These are phyloP conservation scores for Talaromyces albobiverticillius DNA, from an alignment of 2,329 filamentous ascomycete genomes.

Conservation along the genomic window DNA sequence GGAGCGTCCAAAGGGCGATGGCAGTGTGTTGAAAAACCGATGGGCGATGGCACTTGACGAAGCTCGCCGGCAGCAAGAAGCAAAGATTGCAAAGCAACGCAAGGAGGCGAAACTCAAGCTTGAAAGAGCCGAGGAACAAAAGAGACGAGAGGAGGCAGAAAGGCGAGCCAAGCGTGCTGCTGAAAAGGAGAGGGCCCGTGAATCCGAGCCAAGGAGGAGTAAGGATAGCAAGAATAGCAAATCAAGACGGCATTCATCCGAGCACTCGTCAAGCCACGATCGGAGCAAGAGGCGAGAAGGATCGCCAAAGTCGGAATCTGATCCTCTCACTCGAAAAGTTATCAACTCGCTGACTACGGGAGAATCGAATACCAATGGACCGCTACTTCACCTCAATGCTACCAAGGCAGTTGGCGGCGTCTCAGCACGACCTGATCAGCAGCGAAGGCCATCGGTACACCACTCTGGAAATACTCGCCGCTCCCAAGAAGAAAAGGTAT, in stretches of 20 bases:
- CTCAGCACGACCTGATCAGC: slow-evolving; percentile 6
- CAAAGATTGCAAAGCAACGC: slow-evolving; percentile 29
- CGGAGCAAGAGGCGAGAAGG: slow-evolving; percentile 21
- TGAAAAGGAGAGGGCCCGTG: slow-evolving; percentile 17
- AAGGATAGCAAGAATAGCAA: slow-evolving; percentile 11
- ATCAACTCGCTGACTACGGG: slow-evolving; percentile 38
- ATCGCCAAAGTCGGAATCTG: slow-evolving; percentile 23
- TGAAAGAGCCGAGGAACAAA: slow-evolving; percentile 21
- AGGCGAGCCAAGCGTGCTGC: slow-evolving; percentile 9
- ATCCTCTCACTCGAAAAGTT: slow-evolving; percentile 23
- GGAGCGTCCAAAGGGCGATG: slow-evolving; percentile 32
- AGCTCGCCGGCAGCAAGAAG: slow-evolving; percentile 33
- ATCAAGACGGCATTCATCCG: slow-evolving; percentile 20
- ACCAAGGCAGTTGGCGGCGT: slow-evolving; percentile 29
- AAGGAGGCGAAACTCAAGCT: slow-evolving; percentile 30
- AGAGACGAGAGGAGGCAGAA: slow-evolving; percentile 17
- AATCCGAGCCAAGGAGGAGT: slow-evolving; percentile 4
- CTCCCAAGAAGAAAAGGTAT: slow-evolving; percentile 15
- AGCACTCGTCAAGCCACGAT: slow-evolving; percentile 25
- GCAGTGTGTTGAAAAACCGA: slow-evolving; percentile 29
- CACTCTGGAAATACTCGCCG: slow-evolving; percentile 24
- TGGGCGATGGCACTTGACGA: slow-evolving; percentile 36
- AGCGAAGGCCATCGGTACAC: slow-evolving; percentile 26
- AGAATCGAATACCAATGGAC: slow-evolving; percentile 39
- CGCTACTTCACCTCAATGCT: slow-evolving; percentile 37